Percentiles rank a stretch among this genome's conserved stretches.
Conservation (phyloP, 2,329 filamentous ascomycete species). For the Pseudophaeomoniella oleicola region DNA sequence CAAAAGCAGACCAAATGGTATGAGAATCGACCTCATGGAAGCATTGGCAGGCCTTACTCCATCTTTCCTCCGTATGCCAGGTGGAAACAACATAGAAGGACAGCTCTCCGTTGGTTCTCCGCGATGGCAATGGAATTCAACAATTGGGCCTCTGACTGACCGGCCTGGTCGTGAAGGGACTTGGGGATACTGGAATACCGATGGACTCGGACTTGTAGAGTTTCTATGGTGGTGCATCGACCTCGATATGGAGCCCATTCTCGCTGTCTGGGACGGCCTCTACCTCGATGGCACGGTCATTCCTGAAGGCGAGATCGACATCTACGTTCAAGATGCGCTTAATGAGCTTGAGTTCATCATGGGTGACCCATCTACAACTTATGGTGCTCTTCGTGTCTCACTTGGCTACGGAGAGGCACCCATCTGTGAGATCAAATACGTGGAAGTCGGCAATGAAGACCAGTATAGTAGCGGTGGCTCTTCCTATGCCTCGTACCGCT, state of each 20-base stretch:
- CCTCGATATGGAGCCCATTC: constrained; percentile 39
- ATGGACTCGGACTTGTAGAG: constrained; percentile 39
- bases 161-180: constrained; percentile 40
- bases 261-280: constrained; percentile 45
- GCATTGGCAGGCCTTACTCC: constrained; percentile 38
- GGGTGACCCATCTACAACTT: constrained; percentile 37
- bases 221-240: constrained; percentile 49
- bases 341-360: constrained; percentile 50
- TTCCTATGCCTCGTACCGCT: constrained; percentile 40
- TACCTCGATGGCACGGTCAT: constrained; percentile 36
- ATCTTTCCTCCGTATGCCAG: constrained; percentile 49
- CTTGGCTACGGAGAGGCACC: constrained; percentile 43
- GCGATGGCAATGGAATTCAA: constrained; percentile 27
- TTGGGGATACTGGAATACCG: constrained; percentile 48
- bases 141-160: constrained; percentile 23
- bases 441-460: constrained; percentile 56
- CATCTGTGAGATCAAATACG: constrained; percentile 38
- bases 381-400: constrained; percentile 40
- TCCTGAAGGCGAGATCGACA: constrained; percentile 34
- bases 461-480: constrained; percentile 38
- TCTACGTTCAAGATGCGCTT: constrained; percentile 44
- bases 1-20: constrained; percentile 40
- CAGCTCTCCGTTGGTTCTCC: constrained; percentile 11
- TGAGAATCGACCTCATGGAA: constrained; percentile 40
- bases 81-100: constrained; percentile 44